These are phyloP conservation scores for Phialophora chinensis DNA, from an alignment of 2,329 filamentous ascomycete species.

Conservation along the genomic window DNA sequence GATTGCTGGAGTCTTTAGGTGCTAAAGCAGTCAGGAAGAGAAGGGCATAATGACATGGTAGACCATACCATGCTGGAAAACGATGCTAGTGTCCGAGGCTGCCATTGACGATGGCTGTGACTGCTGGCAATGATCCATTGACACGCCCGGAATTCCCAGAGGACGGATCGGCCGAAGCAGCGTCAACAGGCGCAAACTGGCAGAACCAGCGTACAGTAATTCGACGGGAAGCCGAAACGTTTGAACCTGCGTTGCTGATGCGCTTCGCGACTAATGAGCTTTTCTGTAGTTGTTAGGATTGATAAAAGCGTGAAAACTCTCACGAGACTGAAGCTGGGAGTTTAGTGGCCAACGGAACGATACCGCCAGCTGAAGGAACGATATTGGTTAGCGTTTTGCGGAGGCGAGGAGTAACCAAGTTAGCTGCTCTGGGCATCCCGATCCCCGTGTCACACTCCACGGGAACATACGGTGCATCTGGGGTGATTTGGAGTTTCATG, in stretches of 20 bases:
- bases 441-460: too few relatives aligned
- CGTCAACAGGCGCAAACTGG: not conserved
- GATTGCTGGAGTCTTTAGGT: not conserved
- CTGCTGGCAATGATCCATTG: not conserved
- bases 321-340: not conserved
- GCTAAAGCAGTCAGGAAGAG: not conserved
- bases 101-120: not conserved
- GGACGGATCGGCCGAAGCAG: not conserved
- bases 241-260: not conserved
- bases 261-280: not conserved
- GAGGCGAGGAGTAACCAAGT: not conserved
- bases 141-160: too few relatives aligned
- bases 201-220: not conserved
- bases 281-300: not conserved
- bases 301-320: not conserved
- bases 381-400: not conserved
- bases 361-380: not conserved
- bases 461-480: too few relatives aligned
- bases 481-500: not conserved
- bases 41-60: not conserved
- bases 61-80: not conserved
- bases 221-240: not conserved
- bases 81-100: not conserved
- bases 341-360: not conserved
- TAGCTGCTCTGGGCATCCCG: not conserved